Evolutionary conservation across 139 green algal species (phyloP), one percentile per base, ranked within the genome.

Genomic region (Auxenochlorella pyrenoidosa): DNA sequence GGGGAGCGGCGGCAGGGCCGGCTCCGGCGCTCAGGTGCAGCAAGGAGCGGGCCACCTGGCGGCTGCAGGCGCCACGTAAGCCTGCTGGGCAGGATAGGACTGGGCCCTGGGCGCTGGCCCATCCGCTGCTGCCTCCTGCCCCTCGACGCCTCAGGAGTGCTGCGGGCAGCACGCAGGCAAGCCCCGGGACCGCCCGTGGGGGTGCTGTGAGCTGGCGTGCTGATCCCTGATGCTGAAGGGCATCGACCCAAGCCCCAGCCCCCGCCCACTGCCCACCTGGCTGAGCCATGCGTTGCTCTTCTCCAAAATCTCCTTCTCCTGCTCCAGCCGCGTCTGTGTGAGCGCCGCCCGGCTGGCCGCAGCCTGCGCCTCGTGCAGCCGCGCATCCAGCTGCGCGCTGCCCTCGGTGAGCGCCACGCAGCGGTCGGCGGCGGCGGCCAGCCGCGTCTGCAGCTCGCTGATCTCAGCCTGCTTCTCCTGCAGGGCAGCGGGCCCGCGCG

Each of bases 251-350:
- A 54, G 10, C 28, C 30, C 63, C 63, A 36, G 13, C 5, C 30
- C 6, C 28, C 5, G 19, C 2, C 4, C 28, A 18, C 63, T 24
- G 63, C 63, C 28, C 63, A 71, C 63, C 63, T 73, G 28, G 30
- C 32, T 73, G 32, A 94, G 84, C 92, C 92, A 94, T 0, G 83
- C 68, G 65, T 87, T 92, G 73, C 78, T 83, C 81, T 89, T 90
- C 87, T 94, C 85, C 60, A 94, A 68, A 36, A 92, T 90, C 65
- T 89, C 90, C 73, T 92, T 92, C 83, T 94, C 88, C 87, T 93
- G 91, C 68, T 88, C 85, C 73, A 94, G 54, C 44, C 87, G 86
- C 24, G 66, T 77, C 32, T 88, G 65, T 1, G 78, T 79, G 43
- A 91, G 75, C 51, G 78, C 34, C 21, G 87, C 44, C 19, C 91